These are phyloP conservation scores for Plasmodium falciparum DNA, from an alignment of 169 alveolate genomes.

Conservation along the genomic window DNA sequence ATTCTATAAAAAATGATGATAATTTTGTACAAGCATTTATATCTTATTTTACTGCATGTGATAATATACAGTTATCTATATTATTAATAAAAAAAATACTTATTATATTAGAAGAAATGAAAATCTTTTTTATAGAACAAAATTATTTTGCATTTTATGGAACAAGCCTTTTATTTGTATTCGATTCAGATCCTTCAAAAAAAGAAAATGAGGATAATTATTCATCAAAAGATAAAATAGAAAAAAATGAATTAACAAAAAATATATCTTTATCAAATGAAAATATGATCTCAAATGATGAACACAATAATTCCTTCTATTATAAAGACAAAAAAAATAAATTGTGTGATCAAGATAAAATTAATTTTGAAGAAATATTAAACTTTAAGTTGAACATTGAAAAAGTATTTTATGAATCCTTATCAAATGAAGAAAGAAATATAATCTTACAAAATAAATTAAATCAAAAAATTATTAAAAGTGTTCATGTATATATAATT, in stretches of 20 bases:
- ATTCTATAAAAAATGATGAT: constrained; percentile 69
- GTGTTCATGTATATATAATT: constrained; percentile 79
- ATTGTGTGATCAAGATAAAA: constrained; percentile 1
- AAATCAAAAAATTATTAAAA: constrained; percentile 26
- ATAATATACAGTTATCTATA: constrained; percentile 45
- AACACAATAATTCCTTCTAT: no score
- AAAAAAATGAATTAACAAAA: not conserved
- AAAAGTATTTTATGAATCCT: constrained; percentile 45
- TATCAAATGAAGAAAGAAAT: constrained; percentile 36
- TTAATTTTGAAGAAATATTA: constrained; percentile 35
- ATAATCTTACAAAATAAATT: constrained; percentile 22
- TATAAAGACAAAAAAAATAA: constrained; percentile 12
- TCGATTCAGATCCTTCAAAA: constrained; percentile 76
- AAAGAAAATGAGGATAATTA: constrained; percentile 14
- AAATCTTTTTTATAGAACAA: constrained; percentile 78
- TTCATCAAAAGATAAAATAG: not conserved
- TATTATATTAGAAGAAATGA: constrained; percentile 63
- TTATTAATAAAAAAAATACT: constrained; percentile 72
- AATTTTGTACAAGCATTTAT: constrained; percentile 68
- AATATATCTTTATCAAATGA: not conserved
- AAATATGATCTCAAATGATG: not conserved
- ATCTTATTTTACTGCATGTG: constrained; percentile 76
- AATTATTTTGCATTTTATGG: constrained; percentile 82
- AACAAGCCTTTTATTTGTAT: constrained; percentile 81
- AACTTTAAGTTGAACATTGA: constrained; percentile 32